phyloP scores from a whole-genome alignment of 2,329 filamentous ascomycete genomes.

The Lasiodiplodia sp. region DNA sequence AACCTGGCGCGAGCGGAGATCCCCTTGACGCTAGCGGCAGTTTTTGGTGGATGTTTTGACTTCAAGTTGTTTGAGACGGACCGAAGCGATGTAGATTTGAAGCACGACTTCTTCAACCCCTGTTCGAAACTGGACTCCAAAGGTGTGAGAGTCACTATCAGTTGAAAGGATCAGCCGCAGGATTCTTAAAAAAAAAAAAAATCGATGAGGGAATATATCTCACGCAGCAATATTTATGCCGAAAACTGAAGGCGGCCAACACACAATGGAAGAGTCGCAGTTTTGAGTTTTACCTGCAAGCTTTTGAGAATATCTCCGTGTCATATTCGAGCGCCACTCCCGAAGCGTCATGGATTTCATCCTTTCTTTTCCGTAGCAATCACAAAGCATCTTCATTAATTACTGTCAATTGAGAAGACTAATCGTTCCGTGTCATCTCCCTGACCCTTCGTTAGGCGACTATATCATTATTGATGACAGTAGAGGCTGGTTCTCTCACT shows the following conservation, averaged over 20 bases:
- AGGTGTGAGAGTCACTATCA: constrained; percentile 30
- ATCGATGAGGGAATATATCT: background rate
- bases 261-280: background rate
- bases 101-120: constrained; percentile 33
- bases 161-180: background rate
- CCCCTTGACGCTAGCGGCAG: constrained; percentile 10
- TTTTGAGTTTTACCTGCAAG: background rate
- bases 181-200: background rate
- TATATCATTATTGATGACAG: background rate
- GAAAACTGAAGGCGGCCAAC: background rate
- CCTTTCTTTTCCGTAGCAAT: background rate
- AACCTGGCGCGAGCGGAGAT: constrained; percentile 28
- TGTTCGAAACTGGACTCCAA: constrained; percentile 30
- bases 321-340: background rate
- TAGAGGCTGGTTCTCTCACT: background rate
- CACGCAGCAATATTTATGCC: background rate
- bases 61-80: constrained; percentile 27
- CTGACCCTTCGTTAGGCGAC: background rate
- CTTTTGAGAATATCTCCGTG: background rate
- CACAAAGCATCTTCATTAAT: background rate
- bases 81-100: constrained; percentile 32
- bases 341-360: background rate
- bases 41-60: constrained; percentile 26
- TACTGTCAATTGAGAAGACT: background rate
- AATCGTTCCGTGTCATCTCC: background rate